Base-by-base conservation (phyloP, 768 basidiomycete species). In the Candolleomyces efflorescens region DNA sequence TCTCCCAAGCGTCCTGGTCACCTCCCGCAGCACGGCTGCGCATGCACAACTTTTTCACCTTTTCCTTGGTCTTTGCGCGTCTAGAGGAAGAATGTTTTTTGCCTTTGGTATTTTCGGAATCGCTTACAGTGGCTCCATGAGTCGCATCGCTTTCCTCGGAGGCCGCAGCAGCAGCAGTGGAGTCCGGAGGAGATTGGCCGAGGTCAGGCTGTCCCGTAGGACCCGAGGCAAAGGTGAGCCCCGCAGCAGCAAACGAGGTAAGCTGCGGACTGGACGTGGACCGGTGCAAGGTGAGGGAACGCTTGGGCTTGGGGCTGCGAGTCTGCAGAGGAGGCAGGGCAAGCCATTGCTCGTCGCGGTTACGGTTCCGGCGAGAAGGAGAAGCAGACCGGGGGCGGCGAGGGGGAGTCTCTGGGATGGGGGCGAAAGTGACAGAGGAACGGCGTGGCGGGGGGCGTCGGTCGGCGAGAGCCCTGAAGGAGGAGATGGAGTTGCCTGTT, bases 241-340 rank as follows among this genome's bases (percentile, higher is more conserved):
- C 51, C n/a, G 51, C 51, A 27, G 51, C 51, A 2, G 36, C 51
- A 24, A 53, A 53, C 27, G 51, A 38, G n/a, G 51, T 38, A 20
- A 53, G 51, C 51, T 53, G 51, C 51, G 51, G 51, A 53, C 51
- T 53, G 32, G 51, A 53, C 7, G 27, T 32, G 12, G 51, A 27
- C 51, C 51, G 38, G 51, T 37, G 38, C 51, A 53, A 24, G 36
- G 51, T 53, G 51, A 13, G 51, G 15, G 36, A 17, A 7, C 27
- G 23, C 18, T 27, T 36, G 23, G 36, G n/a, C 20, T 11, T 38
- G 36, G 13, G 36, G 17, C 51, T 37, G 51, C 36, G 51, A 9
- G 51, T 39, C 13, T 53, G 32, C 7, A 53, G n/a, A 38, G 51
- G 51, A 39, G 51, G 51, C 1, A 53, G 51, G 9, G 51, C 32